These are phyloP conservation scores for Colletotrichum lindemuthianum DNA, from an alignment of 2,329 filamentous ascomycete species.

Conservation along the genomic window DNA sequence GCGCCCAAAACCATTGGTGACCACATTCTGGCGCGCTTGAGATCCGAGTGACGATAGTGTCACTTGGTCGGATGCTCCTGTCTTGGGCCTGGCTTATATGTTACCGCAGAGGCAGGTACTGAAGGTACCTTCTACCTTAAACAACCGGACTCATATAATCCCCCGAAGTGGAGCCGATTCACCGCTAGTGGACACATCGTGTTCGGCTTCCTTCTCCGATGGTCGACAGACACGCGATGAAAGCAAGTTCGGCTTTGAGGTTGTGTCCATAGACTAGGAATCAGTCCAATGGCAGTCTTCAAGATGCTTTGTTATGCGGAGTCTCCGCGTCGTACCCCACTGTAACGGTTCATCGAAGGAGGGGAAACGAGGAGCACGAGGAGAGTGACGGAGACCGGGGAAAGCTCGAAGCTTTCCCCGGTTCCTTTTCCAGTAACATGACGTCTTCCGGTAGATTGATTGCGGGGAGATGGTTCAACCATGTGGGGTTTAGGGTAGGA, in stretches of 20 bases:
- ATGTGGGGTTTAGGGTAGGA: neutral
- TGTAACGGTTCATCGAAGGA: neutral
- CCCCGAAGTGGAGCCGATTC: conserved; percentile 20
- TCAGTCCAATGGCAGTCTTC: neutral
- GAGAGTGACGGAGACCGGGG: too few relatives aligned
- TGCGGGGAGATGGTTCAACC: neutral
- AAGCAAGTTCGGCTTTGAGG: too few relatives aligned
- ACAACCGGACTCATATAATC: neutral
- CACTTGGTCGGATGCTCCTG: neutral
- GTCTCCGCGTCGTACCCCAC: conserved; percentile 5
- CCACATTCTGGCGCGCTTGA: conserved; percentile 4
- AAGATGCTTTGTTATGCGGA: neutral
- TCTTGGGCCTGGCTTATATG: neutral
- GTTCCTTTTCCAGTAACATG: conserved; percentile 13
- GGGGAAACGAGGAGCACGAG: neutral
- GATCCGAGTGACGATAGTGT: neutral
- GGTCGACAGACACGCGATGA: too few relatives aligned
- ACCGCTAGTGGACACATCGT: conserved; percentile 6
- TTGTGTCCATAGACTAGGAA: too few relatives aligned
- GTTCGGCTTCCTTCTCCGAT: neutral
- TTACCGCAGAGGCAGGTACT: neutral
- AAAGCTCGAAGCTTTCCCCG: neutral
- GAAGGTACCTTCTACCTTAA: conserved; percentile 1
- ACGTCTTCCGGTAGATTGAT: conserved; percentile 1
- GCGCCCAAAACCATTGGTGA: neutral